Evolutionary conservation across 257 asterid species (phyloP), one percentile per base, ranked within the genome.

Genomic region (Salvia miltiorrhiza): DNA sequence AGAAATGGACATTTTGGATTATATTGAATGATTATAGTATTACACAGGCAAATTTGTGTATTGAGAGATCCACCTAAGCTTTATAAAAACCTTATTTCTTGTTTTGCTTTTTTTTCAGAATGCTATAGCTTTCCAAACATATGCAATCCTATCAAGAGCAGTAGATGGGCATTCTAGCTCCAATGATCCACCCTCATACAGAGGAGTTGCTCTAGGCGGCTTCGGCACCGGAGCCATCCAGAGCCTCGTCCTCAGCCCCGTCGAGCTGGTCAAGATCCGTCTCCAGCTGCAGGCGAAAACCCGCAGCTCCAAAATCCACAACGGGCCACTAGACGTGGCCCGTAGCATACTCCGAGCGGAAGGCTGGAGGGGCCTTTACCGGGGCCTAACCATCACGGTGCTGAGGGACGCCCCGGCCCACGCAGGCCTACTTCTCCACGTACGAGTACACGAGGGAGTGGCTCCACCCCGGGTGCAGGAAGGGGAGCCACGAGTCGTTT

Each of bases 251-350:
- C 91, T 90, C 67, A 85, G 94, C 85, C 96, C 97, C 0, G 94
- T 93, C n/a, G 99, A 93, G 79, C 85, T 90, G 8, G 76, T 90
- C 40, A 93, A 93, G 82, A 90, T 93, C 80, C 96, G 88, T n/a
- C 87, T 93, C 4, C 99, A 93, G 24, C 75, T 88, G 17, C 97
- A n/a, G n/a, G n/a, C n/a, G n/a, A n/a, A n/a, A n/a, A n/a, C 5
- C 33, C 33, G 63, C 41, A 49, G 44, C 30, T 80, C 73, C 64
- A 78, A n/a, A n/a, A n/a, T n/a, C n/a, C n/a, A n/a, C n/a, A n/a
- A 37, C 67, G 96, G 99, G 7, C 96, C 96, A 21, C 19, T 66
- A 1, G 82, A 83, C 1, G 79, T 87, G 7, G 83, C 84, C 0
- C 81, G 81, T 58, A 63, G 49, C 74, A 83, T 84, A 67, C 1